Evolutionary conservation across 768 basidiomycete species (phyloP), one percentile per base, ranked within the genome.

Genomic region (Hygrocybe punicea): DNA sequence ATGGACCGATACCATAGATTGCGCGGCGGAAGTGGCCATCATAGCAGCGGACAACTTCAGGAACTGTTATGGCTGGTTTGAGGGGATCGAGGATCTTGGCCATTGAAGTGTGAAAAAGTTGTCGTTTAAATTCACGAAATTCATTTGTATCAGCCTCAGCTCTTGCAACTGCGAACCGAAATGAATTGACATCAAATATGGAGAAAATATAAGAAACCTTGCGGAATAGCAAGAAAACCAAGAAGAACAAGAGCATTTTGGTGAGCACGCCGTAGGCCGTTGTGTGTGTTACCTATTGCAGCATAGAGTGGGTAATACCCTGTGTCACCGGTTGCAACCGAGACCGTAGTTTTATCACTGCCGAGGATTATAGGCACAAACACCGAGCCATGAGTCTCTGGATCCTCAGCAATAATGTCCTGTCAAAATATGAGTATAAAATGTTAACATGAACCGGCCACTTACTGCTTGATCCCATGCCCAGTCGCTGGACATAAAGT

Each of bases 271-370:
- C 69, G 64, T 1, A 65, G 67, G 11, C 53, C 58, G 50, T 74
- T 73, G 1, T 60, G 49, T 3, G 74, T 36, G 19, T 62, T 69
- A 0, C 75, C 71, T 0, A 60, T 39, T 5, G 71, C 71, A 0
- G 61, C 25, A 54, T 76, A 76, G 0, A 74, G 55, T 1, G 71
- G 75, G 51, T 76, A 68, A 46, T 71, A 75, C 33, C 74, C 72
- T 25, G 72, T 65, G 42, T 76, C 69, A 1, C 74, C 73, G 0
- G 75, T 77, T 0, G 66, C 71, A 13, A 73, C 70, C 0, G 72
- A 78, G 0, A 77, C 74, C 0, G 74, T 77, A 0, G 76, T 78
- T 55, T 78, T 78, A 54, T 79, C 72, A 51, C 71, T 75, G 1
- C 76, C 73, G 1, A 60, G 57, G 9, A 77, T 56, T n/a, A 76